Percentiles rank a stretch among this genome's conserved stretches.
Evolutionary conservation across 805 yeast species (phyloP).

Genomic region (Myxozyma neglecta): DNA sequence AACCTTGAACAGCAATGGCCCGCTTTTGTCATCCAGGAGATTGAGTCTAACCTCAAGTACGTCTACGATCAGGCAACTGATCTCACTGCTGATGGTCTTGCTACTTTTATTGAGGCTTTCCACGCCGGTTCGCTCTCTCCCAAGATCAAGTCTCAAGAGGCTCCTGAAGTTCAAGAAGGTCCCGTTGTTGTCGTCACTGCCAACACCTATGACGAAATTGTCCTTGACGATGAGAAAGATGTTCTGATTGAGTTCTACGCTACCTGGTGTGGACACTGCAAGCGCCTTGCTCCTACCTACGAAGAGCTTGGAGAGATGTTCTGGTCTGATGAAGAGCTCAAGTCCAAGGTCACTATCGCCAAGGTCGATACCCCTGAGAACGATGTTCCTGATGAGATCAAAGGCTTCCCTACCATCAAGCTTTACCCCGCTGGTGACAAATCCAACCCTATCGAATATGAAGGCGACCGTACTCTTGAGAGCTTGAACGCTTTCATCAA

Average conservation of each 20-base stretch:
- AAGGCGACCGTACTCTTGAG: conserved; percentile 73
- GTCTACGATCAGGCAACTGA: conserved; percentile 63
- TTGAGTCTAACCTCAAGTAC: conserved; percentile 66
- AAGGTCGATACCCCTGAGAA: conserved; percentile 86
- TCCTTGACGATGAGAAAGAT: conserved; percentile 64
- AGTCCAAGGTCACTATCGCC: conserved; percentile 68
- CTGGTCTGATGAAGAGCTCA: conserved; percentile 50
- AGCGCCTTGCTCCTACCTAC: conserved; percentile 82
- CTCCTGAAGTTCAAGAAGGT: conserved; percentile 79
- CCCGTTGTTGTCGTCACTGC: conserved; percentile 76
- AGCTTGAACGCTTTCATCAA: conserved; percentile 68
- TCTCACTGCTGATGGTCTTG: conserved; percentile 55
- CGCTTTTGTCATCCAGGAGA: conserved; percentile 82
- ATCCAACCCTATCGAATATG: conserved; percentile 62
- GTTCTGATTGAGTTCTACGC: conserved; percentile 75
- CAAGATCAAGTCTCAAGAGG: conserved; percentile 76
- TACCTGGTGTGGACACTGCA: conserved; percentile 97
- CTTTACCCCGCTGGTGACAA: conserved; percentile 86
- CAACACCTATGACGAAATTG: conserved; percentile 70
- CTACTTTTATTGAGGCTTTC: conserved; percentile 63
- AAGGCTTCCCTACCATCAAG: conserved; percentile 90
- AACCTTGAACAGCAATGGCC: conserved; percentile 87
- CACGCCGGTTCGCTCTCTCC: conserved; percentile 66
- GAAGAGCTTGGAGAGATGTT: conserved; percentile 80
- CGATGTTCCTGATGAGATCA: conserved; percentile 74